Percentiles rank a stretch among this genome's conserved stretches.
Evolutionary conservation across 805 yeast genomes (phyloP).

Genomic region (Millerago galiae): DNA sequence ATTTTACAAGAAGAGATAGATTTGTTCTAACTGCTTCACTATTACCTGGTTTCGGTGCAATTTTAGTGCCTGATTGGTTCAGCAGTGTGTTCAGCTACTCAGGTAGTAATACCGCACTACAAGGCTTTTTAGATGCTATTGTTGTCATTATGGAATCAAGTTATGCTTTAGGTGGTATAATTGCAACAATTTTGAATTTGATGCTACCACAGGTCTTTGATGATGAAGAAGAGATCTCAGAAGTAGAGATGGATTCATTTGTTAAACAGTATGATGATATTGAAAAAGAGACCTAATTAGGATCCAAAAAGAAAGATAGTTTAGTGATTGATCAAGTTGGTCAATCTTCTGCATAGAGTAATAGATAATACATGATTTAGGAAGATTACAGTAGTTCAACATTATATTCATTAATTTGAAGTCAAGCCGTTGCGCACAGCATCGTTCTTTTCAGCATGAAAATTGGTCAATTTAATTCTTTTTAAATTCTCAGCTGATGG

Average conservation of each 20-base stretch:
- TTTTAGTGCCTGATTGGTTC: slow-evolving; percentile 62
- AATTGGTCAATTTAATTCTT: no score
- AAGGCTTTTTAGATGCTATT: slow-evolving; percentile 64
- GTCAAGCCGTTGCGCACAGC: no score
- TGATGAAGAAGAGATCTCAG: slow-evolving; percentile 29
- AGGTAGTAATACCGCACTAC: slow-evolving; percentile 50
- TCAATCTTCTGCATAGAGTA: not conserved
- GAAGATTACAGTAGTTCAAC: no score
- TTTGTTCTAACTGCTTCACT: slow-evolving; percentile 62
- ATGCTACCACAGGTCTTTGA: slow-evolving; percentile 54
- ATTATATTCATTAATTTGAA: no score
- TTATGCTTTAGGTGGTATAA: slow-evolving; percentile 62
- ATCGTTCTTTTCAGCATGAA: no score
- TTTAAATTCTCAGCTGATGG: no score
- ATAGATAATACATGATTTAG: no score
- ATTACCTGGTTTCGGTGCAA: slow-evolving; percentile 62
- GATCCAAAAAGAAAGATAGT: not conserved
- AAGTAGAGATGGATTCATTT: slow-evolving; percentile 19
- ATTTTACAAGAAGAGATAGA: slow-evolving; percentile 66
- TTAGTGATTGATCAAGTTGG: not conserved
- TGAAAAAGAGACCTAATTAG: slow-evolving; percentile 7
- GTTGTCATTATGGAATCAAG: slow-evolving; percentile 67
- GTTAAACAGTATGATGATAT: slow-evolving; percentile 23
- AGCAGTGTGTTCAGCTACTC: slow-evolving; percentile 53
- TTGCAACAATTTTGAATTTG: slow-evolving; percentile 56